These are phyloP conservation scores for Tetrahymena thermophila DNA, from an alignment of 73 alveolate genomes.

Conservation along the genomic window DNA sequence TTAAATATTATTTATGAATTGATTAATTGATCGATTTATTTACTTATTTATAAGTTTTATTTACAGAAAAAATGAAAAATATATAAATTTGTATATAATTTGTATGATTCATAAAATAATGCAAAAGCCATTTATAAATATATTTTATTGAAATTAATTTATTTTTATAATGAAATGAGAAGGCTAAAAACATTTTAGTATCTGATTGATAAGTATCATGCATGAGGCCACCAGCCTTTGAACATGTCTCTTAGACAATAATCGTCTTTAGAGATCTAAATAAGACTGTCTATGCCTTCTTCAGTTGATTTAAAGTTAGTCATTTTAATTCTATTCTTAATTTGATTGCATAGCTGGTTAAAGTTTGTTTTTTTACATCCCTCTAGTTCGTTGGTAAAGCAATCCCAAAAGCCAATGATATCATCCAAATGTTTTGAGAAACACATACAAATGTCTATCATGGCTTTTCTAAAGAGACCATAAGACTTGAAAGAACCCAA, in stretches of 20 bases:
- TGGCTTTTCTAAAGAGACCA: slow-evolving; percentile 67
- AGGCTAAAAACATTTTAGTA: too few relatives aligned
- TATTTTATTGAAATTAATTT: too few relatives aligned
- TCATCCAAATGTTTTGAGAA: background rate
- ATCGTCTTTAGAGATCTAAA: background rate
- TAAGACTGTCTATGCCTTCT: background rate
- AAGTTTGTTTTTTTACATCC: background rate
- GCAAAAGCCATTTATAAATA: background rate
- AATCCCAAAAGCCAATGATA: background rate
- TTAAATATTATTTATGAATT: too few relatives aligned
- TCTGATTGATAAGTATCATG: background rate
- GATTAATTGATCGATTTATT: too few relatives aligned
- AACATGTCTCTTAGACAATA: background rate
- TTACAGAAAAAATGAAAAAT: too few relatives aligned
- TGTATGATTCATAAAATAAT: background rate
- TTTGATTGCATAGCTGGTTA: background rate
- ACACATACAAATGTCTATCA: background rate
- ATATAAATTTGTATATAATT: too few relatives aligned
- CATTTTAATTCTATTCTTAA: background rate
- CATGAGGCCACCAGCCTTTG: background rate
- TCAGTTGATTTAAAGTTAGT: background rate
- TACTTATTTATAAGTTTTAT: too few relatives aligned
- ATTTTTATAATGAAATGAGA: too few relatives aligned
- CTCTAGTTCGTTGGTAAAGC: background rate
- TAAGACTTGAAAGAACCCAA: slow-evolving; percentile 88